These are phyloP conservation scores for Xanthoceras sorbifolium DNA, from an alignment of 345 rosid genomes.

Conservation along the genomic window DNA sequence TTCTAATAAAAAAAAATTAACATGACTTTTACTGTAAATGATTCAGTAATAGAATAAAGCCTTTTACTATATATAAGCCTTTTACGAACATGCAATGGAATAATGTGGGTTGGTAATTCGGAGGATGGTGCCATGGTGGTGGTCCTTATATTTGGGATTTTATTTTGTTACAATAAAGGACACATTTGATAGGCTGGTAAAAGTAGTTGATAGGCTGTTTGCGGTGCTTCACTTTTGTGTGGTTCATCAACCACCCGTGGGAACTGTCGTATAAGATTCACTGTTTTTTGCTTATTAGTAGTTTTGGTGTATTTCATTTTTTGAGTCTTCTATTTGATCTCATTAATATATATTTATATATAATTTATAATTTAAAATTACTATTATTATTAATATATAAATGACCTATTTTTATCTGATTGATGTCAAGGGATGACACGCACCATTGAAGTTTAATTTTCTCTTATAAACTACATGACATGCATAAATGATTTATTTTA, in stretches of 20 bases:
- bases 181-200: not conserved
- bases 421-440: too few relatives aligned
- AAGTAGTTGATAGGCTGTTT: conserved; percentile 3
- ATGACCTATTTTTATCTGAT: too few relatives aligned
- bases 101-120: not conserved
- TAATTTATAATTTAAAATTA: too few relatives aligned
- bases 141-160: not conserved
- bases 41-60: not conserved
- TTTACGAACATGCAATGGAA: conserved; percentile 5
- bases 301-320: too few relatives aligned
- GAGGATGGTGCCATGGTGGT: not conserved
- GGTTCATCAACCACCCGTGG: not conserved
- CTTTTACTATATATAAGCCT: not conserved
- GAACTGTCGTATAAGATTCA: too few relatives aligned
- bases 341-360: too few relatives aligned
- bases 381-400: too few relatives aligned
- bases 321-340: too few relatives aligned
- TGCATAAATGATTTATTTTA: not conserved
- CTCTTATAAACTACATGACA: too few relatives aligned
- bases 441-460: too few relatives aligned
- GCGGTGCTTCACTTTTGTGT: not conserved
- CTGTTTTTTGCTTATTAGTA: too few relatives aligned
- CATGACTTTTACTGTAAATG: not conserved
- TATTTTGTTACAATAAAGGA: not conserved
- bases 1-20: not conserved